A percentile compares a stretch with the other conserved stretches of the same genome.
phyloP scores from a whole-genome alignment of 169 alveolate genomes.

The Condylostoma magnum region DNA sequence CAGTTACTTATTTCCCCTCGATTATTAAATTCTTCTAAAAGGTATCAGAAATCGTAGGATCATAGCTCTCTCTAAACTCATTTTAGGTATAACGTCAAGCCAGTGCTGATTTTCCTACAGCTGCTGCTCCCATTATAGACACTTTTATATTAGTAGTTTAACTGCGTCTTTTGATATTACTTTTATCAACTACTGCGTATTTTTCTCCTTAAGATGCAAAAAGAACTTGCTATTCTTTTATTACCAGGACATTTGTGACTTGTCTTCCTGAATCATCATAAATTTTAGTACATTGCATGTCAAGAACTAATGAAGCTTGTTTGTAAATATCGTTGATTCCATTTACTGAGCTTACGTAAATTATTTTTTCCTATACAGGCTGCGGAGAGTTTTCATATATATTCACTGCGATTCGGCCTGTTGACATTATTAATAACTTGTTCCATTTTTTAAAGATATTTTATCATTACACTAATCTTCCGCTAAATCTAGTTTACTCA shows the following conservation, averaged over 20 bases:
- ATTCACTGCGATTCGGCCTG: no score
- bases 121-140: conserved; percentile 22
- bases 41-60: conserved; percentile 43
- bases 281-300: background rate
- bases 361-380: background rate
- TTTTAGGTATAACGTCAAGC: conserved; percentile 28
- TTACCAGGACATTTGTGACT: background rate
- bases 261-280: background rate
- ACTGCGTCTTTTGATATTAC: no score
- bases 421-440: no score
- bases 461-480: no score
- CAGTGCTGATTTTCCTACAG: conserved; percentile 43
- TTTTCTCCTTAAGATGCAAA: background rate
- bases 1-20: conserved; percentile 27
- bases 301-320: background rate
- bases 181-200: background rate
- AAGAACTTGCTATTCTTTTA: background rate
- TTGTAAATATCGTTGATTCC: background rate
- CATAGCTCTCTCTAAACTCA: conserved; percentile 29
- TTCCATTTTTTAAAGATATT: no score
- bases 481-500: no score
- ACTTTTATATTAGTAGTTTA: background rate
- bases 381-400: background rate
- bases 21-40: conserved; percentile 6
- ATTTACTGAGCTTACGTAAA: background rate